Percentiles rank a stretch among this genome's conserved stretches.
phyloP scores from a whole-genome alignment of 2,329 filamentous ascomycete genomes.

The Fusarium devonianum region DNA sequence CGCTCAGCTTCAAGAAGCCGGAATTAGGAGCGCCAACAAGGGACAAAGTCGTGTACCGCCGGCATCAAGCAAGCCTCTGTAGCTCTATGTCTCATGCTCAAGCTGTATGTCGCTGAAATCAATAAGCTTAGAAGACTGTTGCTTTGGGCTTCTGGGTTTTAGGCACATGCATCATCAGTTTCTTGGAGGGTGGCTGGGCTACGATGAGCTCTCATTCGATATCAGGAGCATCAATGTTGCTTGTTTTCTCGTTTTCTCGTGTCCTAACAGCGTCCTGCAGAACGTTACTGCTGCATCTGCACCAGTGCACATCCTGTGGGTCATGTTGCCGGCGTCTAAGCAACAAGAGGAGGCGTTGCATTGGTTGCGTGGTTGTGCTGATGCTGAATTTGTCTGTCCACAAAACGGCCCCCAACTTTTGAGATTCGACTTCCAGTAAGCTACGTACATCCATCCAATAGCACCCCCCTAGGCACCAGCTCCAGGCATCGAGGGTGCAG shows the following conservation, averaged over 20 bases:
- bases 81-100: conserved; percentile 16
- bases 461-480: conserved; percentile 24
- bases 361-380: not conserved
- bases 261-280: not conserved
- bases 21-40: conserved; percentile 16
- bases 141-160: conserved; percentile 15
- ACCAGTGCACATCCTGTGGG: conserved; percentile 7
- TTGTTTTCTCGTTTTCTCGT: conserved; percentile 2
- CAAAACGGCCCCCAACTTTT: conserved; percentile 24
- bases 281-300: conserved; percentile 6
- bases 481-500: conserved; percentile 23
- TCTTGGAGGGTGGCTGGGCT: conserved; percentile 19
- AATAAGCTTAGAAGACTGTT: no score
- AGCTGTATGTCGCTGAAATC: no score
- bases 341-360: not conserved
- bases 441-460: conserved; percentile 22
- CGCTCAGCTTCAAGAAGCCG: conserved; percentile 3
- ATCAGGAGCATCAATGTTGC: conserved; percentile 4
- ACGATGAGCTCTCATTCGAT: conserved; percentile 5
- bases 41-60: conserved; percentile 23
- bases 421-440: conserved; percentile 29
- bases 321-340: not conserved
- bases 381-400: conserved; percentile 1
- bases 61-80: conserved; percentile 30
- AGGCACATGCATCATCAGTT: conserved; percentile 9